Percentiles rank a stretch among this genome's conserved stretches.
Evolutionary conservation across 257 asterid species (phyloP).

Genomic region (Solanum habrochaites): DNA sequence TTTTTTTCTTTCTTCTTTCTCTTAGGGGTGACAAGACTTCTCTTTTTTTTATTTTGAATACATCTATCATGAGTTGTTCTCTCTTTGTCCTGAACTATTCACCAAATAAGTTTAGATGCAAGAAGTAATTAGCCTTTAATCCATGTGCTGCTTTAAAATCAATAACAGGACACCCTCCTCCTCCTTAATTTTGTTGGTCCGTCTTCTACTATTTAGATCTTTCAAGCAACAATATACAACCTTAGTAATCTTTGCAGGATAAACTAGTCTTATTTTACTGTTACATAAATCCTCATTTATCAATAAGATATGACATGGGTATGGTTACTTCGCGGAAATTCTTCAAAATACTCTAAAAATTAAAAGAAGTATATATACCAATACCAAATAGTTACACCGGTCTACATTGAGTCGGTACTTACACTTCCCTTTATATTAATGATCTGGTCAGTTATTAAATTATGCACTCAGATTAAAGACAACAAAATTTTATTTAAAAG

Average conservation of each 20-base stretch:
- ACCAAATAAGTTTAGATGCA: background rate
- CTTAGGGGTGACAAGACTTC: background rate
- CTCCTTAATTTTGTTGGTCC: background rate
- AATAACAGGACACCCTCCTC: background rate
- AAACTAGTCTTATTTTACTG: background rate
- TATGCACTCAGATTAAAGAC: background rate
- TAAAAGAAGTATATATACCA: background rate
- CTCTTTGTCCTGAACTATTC: background rate
- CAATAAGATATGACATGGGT: background rate
- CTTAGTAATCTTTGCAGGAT: background rate
- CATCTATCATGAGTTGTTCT: background rate
- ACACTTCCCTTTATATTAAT: background rate
- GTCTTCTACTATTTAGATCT: background rate
- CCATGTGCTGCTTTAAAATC: background rate
- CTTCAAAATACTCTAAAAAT: background rate
- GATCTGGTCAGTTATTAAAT: background rate
- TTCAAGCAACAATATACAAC: background rate
- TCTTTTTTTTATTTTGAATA: background rate
- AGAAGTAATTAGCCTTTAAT: background rate
- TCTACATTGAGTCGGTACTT: background rate
- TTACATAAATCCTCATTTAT: background rate
- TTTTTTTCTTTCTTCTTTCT: background rate
- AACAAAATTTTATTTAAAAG: background rate
- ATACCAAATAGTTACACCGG: background rate
- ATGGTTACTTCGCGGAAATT: background rate